Evolutionary conservation across 257 asterid species (phyloP), one percentile per base, ranked within the genome.

Genomic region (Solanum clarkiae): DNA sequence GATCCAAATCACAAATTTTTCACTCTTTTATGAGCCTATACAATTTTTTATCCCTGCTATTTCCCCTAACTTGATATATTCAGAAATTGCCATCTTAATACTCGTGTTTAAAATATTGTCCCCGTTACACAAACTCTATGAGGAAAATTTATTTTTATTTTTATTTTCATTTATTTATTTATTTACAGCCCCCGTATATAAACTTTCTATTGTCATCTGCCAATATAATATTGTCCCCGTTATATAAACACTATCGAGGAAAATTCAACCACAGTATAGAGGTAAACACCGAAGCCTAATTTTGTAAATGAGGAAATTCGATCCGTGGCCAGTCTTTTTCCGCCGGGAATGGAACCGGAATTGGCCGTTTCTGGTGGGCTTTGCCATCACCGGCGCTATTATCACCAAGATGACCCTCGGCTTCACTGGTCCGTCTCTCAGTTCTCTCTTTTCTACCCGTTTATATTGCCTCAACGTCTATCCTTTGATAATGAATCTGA

Each of bases 321-420:
- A 88, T 82, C 86, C 89, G 22, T 88, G 89, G 89, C 88, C 88
- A 4, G 83, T 88, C 40, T 88, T 88, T 69, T 88, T 86, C 88
- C 71, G 84, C 69, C 62, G 89, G 36, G 89, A 88, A 36, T 88
- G 89, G 88, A 86, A 63, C 56, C 89, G 89, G 11, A 88, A 81
- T 84, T 84, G 87, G 89, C 89, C 89, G 15, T 88, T 88, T 65
- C 89, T 88, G n/a, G 89, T 86, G 26, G 89, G 91, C 9, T 88
- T 88, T 80, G 88, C 91, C 80, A 18, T 88, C 85, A 85, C 89
- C n/a, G 91, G 91, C 72, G 18, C 87, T 80, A 79, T 88, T 70
- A 86, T 88, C 80, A 85, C 89, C 75, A 88, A 88, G 53, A 53
- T 88, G 22, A 81, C 89, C 84, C 88, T 85, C 71, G 88, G 89